Evolutionary conservation across 148 eudicot species (phyloP).

Genomic region (Heliosperma pusillum): DNA sequence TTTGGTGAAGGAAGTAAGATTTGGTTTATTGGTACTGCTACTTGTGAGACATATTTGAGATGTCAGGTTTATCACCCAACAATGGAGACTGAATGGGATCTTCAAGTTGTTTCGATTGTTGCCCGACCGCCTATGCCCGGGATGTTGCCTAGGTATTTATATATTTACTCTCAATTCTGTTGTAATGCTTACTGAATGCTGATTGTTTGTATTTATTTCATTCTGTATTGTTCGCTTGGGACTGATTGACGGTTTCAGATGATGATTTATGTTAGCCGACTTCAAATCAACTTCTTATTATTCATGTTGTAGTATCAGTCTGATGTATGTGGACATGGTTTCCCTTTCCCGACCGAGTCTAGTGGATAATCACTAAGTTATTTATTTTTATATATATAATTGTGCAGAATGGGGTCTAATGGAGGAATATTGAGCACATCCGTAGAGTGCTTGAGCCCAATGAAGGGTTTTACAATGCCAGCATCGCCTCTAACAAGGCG

Average conservation of each 20-base stretch:
- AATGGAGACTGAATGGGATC: conserved; percentile 92
- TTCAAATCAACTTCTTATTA: neutral
- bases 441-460: conserved; percentile 44
- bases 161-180: neutral
- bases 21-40: conserved; percentile 86
- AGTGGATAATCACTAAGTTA: neutral
- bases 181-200: neutral
- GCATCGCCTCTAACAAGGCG: conserved; percentile 34
- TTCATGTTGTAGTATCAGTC: neutral
- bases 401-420: conserved; percentile 48
- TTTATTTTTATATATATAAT: neutral
- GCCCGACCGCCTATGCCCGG: conserved; percentile 55
- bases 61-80: conserved; percentile 80
- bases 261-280: neutral
- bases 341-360: too few species aligned
- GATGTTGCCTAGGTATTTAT: conserved; percentile 64
- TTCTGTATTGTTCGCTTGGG: too few species aligned
- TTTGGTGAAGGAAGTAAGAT: conserved; percentile 35
- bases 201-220: neutral
- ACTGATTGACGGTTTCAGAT: neutral
- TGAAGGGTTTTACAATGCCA: conserved; percentile 41
- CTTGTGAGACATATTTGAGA: conserved; percentile 95
- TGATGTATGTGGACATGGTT: too few species aligned
- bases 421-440: conserved; percentile 55
- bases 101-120: conserved; percentile 83